These are phyloP conservation scores for Athelia sp. DNA, from an alignment of 1,284 basidiomycete species.

Conservation along the genomic window DNA sequence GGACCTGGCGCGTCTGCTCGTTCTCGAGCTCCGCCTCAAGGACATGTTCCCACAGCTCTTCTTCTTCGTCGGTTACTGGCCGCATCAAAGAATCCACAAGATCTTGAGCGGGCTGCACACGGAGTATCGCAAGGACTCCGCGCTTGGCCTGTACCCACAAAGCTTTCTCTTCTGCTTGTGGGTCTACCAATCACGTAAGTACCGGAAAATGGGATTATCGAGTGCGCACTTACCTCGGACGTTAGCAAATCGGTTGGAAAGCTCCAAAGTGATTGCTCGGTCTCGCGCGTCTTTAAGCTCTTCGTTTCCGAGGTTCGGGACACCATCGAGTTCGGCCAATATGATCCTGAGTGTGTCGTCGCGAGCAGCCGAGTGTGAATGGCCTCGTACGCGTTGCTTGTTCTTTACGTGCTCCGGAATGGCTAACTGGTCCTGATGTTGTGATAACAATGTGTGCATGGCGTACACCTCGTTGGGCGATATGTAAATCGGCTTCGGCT, in stretches of 20 bases:
- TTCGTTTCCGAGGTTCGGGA: constrained; percentile 78
- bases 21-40: constrained; percentile 79
- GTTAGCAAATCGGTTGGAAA: constrained; percentile 82
- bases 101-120: constrained; percentile 91
- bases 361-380: constrained; percentile 52
- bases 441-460: constrained; percentile 80
- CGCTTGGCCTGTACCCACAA: constrained; percentile 97
- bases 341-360: constrained; percentile 80
- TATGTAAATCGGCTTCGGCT: constrained; percentile 95
- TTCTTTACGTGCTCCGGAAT: constrained; percentile 18
- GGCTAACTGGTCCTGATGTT: constrained; percentile 73
- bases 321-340: constrained; percentile 84
- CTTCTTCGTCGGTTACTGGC: constrained; percentile 85
- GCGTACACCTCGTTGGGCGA: constrained; percentile 97
- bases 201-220: constrained; percentile 6
- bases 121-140: constrained; percentile 88
- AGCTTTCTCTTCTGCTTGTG: constrained; percentile 88
- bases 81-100: constrained; percentile 86
- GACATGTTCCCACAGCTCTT: constrained; percentile 80
- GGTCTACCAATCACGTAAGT: constrained; percentile 46
- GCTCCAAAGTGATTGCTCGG: constrained; percentile 76
- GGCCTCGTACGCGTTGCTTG: not conserved
- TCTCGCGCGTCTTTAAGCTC: constrained; percentile 81
- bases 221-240: constrained; percentile 62
- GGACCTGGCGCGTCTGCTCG: constrained; percentile 61